Conservation (phyloP, 106 monocot genomes). For the Ottelia alismoides region DNA sequence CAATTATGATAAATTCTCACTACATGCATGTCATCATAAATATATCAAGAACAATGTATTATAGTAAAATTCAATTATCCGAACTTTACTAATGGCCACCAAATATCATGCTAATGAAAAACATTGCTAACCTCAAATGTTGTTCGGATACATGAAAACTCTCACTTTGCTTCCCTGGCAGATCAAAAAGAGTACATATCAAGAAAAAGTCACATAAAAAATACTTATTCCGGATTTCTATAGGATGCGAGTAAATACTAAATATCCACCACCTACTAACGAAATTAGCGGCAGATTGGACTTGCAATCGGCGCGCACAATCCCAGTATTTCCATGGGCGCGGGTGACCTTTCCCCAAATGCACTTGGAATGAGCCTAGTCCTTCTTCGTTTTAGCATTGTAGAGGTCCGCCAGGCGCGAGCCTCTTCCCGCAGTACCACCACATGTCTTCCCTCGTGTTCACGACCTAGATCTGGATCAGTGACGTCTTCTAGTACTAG, state of each 20-base stretch:
- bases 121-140: constrained; percentile 55
- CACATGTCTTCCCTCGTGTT: constrained; percentile 65
- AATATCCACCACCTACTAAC: constrained; percentile 31
- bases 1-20: no score
- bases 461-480: constrained; percentile 64
- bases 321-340: constrained; percentile 68
- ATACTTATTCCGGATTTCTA: no score
- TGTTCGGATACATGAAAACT: constrained; percentile 78
- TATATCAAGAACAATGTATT: no score
- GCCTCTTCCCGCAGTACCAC: constrained; percentile 54
- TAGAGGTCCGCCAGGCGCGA: constrained; percentile 78
- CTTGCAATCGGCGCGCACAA: constrained; percentile 67
- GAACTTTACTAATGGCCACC: no score
- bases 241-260: no score
- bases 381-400: constrained; percentile 78
- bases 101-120: no score
- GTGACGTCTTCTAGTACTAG: constrained; percentile 60
- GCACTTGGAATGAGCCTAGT: constrained; percentile 43
- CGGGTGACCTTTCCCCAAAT: constrained; percentile 80
- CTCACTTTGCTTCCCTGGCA: constrained; percentile 44
- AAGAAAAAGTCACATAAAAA: not conserved
- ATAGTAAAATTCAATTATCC: no score
- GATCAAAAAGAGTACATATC: not conserved
- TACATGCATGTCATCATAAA: no score
- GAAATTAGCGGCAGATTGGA: constrained; percentile 59